Evolutionary conservation across 352 stramenopile genomes (phyloP).

Genomic region (Plasmopara muralis): DNA sequence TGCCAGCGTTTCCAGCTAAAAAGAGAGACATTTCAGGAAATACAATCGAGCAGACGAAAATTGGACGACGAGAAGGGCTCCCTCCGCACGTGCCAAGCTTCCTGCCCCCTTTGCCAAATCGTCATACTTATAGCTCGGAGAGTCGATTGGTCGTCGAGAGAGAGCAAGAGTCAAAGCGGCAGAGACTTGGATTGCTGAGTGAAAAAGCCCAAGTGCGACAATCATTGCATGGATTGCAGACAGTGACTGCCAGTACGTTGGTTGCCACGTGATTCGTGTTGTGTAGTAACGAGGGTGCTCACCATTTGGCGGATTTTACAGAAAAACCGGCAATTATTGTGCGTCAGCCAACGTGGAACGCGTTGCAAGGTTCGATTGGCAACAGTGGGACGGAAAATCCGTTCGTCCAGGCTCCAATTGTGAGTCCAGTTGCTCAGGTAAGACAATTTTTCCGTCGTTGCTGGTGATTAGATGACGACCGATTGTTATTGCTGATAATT

Average conservation of each 20-base stretch:
- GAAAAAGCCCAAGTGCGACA: conserved; percentile 59
- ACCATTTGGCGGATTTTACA: conserved; percentile 15
- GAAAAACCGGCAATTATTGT: conserved; percentile 34
- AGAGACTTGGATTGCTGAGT: conserved; percentile 41
- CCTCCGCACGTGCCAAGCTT: conserved; percentile 47
- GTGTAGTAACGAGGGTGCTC: background rate
- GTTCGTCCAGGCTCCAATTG: conserved; percentile 42
- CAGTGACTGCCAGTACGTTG: conserved; percentile 32
- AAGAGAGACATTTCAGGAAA: conserved; percentile 44
- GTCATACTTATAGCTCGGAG: conserved; percentile 54
- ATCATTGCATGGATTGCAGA: conserved; percentile 48
- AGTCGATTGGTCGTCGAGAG: conserved; percentile 46
- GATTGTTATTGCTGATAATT: conserved; percentile 1
- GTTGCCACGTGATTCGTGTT: background rate
- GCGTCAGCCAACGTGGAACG: conserved; percentile 44
- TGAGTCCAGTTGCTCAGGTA: conserved; percentile 24
- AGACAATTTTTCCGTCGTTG: conserved; percentile 2
- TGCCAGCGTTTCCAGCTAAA: conserved; percentile 40
- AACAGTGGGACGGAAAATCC: conserved; percentile 40
- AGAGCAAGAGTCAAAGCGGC: conserved; percentile 47
- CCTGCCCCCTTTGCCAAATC: conserved; percentile 42
- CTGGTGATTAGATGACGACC: background rate
- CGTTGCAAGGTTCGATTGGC: conserved; percentile 39
- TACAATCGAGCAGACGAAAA: conserved; percentile 49
- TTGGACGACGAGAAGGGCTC: conserved; percentile 43